phyloP scores from a whole-genome alignment of 768 basidiomycete genomes.

The Calocera viscosa region DNA sequence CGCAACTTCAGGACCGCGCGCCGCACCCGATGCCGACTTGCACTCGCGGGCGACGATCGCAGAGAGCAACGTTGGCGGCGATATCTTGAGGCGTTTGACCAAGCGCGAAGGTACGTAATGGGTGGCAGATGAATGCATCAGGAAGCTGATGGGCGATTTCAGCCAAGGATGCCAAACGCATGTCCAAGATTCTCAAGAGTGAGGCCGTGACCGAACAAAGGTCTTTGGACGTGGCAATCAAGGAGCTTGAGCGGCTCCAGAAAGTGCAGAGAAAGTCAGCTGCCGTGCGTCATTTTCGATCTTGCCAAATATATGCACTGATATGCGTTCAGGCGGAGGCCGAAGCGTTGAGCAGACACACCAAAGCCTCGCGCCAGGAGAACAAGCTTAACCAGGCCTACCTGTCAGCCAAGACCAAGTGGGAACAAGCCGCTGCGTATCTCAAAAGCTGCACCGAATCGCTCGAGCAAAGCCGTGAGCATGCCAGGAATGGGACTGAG shows the following conservation, averaged over 20 bases:
- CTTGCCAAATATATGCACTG: not conserved
- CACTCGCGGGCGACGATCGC: not conserved
- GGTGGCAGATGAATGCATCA: not conserved
- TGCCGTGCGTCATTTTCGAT: constrained; percentile 31
- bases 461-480: constrained; percentile 40
- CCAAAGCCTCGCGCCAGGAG: constrained; percentile 41
- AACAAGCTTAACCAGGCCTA: constrained; percentile 54
- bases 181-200: constrained; percentile 56
- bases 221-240: constrained; percentile 46
- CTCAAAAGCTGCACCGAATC: constrained; percentile 37
- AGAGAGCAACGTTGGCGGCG: not conserved
- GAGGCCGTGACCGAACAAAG: constrained; percentile 59
- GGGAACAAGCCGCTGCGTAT: constrained; percentile 40
- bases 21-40: not conserved
- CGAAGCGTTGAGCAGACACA: constrained; percentile 41
- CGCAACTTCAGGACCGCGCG: not conserved
- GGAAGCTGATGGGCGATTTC: not conserved
- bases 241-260: constrained; percentile 55
- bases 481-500: constrained; percentile 46
- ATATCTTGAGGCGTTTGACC: not conserved
- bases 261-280: constrained; percentile 54
- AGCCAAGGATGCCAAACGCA: constrained; percentile 48
- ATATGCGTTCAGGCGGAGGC: constrained; percentile 37
- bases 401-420: constrained; percentile 48
- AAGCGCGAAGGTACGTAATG: not conserved